Percentiles rank a stretch among this genome's conserved stretches.
Evolutionary conservation across 2,329 filamentous ascomycete species (phyloP).

Genomic region (Juglanconis sp.): DNA sequence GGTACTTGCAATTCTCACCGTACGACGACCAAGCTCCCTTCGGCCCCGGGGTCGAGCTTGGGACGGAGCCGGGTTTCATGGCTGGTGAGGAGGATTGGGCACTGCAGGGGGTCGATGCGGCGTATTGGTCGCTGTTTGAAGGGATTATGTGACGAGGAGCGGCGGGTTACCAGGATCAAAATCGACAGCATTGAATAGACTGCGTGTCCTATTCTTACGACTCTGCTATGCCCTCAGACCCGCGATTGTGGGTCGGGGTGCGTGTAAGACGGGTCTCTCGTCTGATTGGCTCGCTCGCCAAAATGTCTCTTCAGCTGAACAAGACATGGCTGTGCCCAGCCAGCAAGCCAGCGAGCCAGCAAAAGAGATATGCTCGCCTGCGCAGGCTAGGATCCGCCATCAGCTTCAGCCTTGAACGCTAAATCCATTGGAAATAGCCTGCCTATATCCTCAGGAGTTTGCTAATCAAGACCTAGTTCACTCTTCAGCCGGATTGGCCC

Average conservation of each 20-base stretch:
- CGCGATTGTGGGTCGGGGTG: too few relatives aligned
- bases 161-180: too few relatives aligned
- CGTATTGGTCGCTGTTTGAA: constrained; percentile 22
- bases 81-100: constrained; percentile 22
- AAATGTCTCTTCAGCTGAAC: not conserved
- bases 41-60: not conserved
- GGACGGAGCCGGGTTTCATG: constrained; percentile 20
- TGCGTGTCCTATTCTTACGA: too few relatives aligned
- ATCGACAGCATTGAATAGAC: too few relatives aligned
- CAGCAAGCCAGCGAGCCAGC: not conserved
- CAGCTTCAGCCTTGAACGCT: not conserved
- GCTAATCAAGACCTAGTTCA: not conserved
- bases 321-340: not conserved
- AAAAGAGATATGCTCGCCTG: not conserved
- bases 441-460: not conserved
- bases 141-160: not conserved
- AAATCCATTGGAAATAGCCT: not conserved
- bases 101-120: constrained; percentile 21
- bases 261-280: not conserved
- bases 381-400: not conserved
- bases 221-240: too few relatives aligned
- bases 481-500: not conserved
- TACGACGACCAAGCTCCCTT: constrained; percentile 8
- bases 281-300: constrained; percentile 7
- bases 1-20: constrained; percentile 6